Conservation (phyloP, 257 asterid genomes). For the Salvia splendens region DNA sequence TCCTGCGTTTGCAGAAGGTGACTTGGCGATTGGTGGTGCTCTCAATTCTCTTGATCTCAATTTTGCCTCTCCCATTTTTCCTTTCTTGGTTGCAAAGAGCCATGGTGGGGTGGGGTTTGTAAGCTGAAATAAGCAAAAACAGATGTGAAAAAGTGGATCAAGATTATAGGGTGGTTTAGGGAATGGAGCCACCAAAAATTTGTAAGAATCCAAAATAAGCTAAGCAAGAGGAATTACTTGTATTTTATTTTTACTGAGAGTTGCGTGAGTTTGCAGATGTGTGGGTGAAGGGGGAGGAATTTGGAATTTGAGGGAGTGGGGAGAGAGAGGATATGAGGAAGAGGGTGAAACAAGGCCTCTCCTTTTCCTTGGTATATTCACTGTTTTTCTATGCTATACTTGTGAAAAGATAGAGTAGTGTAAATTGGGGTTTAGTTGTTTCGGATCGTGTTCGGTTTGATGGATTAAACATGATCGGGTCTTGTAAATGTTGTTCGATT, state of each 20-base stretch:
- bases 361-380: slow-evolving; percentile 29
- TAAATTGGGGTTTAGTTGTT: no score
- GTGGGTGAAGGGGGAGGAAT: no score
- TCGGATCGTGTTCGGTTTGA: no score
- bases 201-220: slow-evolving; percentile 35
- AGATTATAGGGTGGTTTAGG: slow-evolving; percentile 28
- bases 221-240: slow-evolving; percentile 34
- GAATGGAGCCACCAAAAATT: neutral
- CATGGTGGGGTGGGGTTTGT: slow-evolving; percentile 34
- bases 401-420: slow-evolving; percentile 27
- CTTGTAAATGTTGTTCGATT: no score
- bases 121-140: slow-evolving; percentile 65
- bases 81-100: slow-evolving; percentile 40
- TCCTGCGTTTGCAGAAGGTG: slow-evolving; percentile 85
- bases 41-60: slow-evolving; percentile 84
- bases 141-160: slow-evolving; percentile 29
- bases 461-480: no score
- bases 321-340: neutral
- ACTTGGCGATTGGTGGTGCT: slow-evolving; percentile 89
- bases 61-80: slow-evolving; percentile 75
- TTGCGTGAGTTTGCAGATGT: no score
- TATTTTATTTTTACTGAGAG: neutral
- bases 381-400: slow-evolving; percentile 30
- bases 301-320: no score
- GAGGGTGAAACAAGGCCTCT: slow-evolving; percentile 38